Evolutionary conservation across 495 filamentous ascomycete genomes (phyloP).

Genomic region (Xanthoparmelia taractica): DNA sequence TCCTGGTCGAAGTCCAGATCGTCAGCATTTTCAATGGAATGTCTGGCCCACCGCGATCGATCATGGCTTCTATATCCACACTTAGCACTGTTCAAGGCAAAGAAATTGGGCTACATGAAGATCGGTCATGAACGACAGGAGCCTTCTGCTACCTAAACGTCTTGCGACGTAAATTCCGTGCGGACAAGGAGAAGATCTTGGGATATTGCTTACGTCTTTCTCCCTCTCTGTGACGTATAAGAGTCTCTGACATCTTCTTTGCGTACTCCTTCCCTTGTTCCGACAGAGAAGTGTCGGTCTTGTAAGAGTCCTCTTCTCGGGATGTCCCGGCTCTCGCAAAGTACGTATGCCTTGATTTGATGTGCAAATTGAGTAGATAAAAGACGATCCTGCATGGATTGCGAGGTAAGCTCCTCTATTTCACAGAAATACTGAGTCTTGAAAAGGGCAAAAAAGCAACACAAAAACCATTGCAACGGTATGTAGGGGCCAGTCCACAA

Average conservation of each 20-base stretch:
- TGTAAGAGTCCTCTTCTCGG: slow-evolving; percentile 77
- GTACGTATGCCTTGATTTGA: slow-evolving; percentile 87
- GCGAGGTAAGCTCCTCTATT: neutral
- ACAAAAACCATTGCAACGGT: neutral
- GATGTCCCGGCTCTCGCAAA: slow-evolving; percentile 76
- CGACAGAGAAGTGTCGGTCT: slow-evolving; percentile 76
- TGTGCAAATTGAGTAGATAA: slow-evolving; percentile 94
- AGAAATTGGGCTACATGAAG: neutral
- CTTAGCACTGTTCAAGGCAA: neutral
- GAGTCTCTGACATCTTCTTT: slow-evolving; percentile 72
- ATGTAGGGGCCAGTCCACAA: neutral
- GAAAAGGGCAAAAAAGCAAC: neutral
- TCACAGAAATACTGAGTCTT: neutral
- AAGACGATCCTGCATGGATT: slow-evolving; percentile 61
- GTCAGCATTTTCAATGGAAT: slow-evolving; percentile 69
- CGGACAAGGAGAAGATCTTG: neutral
- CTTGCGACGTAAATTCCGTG: neutral
- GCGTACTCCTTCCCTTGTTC: slow-evolving; percentile 80
- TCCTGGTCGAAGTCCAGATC: slow-evolving; percentile 90
- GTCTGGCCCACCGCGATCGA: slow-evolving; percentile 59
- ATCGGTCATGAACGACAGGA: neutral
- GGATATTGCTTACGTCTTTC: slow-evolving; percentile 45
- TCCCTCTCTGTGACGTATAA: slow-evolving; percentile 71
- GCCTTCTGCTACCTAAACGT: neutral
- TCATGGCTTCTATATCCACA: slow-evolving; percentile 38